Conservation (phyloP, 441 rosid species). For the Pelargonium fulgidum region DNA sequence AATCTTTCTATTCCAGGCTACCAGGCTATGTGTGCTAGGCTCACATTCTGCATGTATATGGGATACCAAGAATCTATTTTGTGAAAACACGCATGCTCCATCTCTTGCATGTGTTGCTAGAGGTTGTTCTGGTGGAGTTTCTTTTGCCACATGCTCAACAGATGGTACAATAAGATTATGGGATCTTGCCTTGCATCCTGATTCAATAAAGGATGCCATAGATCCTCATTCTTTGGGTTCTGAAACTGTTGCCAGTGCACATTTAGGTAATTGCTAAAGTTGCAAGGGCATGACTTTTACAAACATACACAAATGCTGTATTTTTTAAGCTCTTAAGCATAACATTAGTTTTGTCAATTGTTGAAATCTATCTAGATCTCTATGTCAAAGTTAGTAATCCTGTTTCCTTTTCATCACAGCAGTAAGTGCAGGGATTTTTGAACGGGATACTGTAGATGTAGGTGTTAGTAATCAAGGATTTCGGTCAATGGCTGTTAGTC, state of each 20-base stretch:
- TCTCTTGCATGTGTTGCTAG: constrained; percentile 65
- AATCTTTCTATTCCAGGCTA: constrained; percentile 45
- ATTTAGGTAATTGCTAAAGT: constrained; percentile 44
- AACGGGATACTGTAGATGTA: constrained; percentile 52
- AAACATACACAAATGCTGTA: constrained; percentile 2
- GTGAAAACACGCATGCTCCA: constrained; percentile 70
- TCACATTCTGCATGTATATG: constrained; percentile 79
- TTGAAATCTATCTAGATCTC: not conserved
- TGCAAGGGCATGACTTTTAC: constrained; percentile 6
- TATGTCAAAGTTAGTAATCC: constrained; percentile 7
- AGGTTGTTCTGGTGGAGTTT: constrained; percentile 78
- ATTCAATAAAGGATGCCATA: constrained; percentile 28
- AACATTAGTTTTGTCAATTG: not conserved
- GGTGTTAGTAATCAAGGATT: constrained; percentile 50
- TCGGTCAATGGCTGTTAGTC: constrained; percentile 66
- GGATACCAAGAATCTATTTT: constrained; percentile 78
- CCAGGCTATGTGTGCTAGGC: constrained; percentile 52
- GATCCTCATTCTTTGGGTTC: constrained; percentile 26
- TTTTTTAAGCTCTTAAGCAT: constrained; percentile 1
- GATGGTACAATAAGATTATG: constrained; percentile 82
- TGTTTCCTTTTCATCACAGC: constrained; percentile 21
- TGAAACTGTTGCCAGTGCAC: constrained; percentile 31
- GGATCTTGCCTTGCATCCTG: constrained; percentile 62
- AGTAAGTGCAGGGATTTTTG: constrained; percentile 72
- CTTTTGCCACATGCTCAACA: constrained; percentile 83